Conservation (phyloP, 305 asterid species). For the Withania somnifera region DNA sequence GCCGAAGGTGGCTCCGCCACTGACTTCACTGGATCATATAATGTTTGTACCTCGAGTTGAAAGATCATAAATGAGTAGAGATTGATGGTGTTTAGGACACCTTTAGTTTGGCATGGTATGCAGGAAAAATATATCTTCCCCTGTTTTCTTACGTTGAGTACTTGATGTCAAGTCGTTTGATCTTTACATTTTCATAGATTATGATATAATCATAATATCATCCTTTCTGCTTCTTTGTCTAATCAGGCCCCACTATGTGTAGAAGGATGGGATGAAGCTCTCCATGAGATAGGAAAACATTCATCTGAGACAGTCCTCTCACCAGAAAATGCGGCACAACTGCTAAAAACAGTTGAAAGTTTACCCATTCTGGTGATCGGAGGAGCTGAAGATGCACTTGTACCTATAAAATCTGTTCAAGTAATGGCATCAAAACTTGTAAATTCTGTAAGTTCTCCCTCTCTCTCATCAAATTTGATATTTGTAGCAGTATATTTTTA, state of each 20-base stretch:
- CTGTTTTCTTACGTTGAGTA: background rate
- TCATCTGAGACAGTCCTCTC: constrained; percentile 67
- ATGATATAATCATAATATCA: background rate
- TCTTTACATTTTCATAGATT: background rate
- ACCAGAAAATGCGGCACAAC: constrained; percentile 32
- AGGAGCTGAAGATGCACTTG: constrained; percentile 84
- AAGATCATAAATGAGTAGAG: background rate
- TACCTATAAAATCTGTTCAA: constrained; percentile 68
- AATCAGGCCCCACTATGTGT: constrained; percentile 70
- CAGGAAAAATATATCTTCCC: background rate
- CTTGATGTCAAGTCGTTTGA: background rate
- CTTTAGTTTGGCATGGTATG: background rate
- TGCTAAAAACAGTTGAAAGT: constrained; percentile 38
- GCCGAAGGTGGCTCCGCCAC: too few species aligned
- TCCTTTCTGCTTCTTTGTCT: background rate
- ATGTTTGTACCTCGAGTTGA: background rate
- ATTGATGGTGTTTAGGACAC: background rate
- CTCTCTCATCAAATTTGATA: background rate
- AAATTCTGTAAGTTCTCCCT: constrained; percentile 61
- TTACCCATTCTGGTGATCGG: constrained; percentile 68
- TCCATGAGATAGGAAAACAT: constrained; percentile 38
- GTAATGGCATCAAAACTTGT: constrained; percentile 65
- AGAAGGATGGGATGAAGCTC: constrained; percentile 50
- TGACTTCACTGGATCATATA: background rate
- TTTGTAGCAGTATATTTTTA: background rate